Evolutionary conservation across 2,329 filamentous ascomycete genomes (phyloP).

Genomic region (Ophiostoma sp.): DNA sequence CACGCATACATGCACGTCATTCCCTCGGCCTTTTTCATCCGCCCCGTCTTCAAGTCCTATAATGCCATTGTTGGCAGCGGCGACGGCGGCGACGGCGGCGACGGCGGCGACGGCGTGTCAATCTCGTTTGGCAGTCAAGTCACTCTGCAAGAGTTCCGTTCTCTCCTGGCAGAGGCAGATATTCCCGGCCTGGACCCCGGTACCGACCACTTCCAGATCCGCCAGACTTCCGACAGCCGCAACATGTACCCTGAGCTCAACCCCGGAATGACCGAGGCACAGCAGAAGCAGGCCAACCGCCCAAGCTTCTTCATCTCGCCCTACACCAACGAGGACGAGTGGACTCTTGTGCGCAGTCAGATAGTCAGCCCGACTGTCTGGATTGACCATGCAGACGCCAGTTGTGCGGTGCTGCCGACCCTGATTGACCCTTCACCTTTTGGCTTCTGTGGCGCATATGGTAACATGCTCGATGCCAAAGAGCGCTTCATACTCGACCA

Average conservation of each 20-base stretch:
- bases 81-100: not conserved
- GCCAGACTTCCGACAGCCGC: not conserved
- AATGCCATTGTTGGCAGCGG: not conserved
- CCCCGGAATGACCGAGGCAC: not conserved
- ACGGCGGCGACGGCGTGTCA: not conserved
- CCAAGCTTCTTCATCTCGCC: conserved; percentile 17
- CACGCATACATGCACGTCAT: not conserved
- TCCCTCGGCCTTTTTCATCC: conserved; percentile 12
- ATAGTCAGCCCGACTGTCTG: conserved; percentile 12
- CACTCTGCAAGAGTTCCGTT: not conserved
- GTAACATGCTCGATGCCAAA: not conserved
- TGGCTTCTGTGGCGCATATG: not conserved
- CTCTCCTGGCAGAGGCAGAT: not conserved
- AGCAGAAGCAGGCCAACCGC: conserved; percentile 4
- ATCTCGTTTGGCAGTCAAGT: not conserved
- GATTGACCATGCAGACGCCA: not conserved
- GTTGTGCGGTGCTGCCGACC: not conserved
- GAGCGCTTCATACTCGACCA: not conserved
- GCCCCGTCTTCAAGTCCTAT: conserved; percentile 1
- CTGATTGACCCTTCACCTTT: not conserved
- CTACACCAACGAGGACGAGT: conserved; percentile 12
- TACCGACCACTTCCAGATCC: conserved; percentile 13
- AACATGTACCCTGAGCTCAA: not conserved
- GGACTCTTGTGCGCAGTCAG: conserved; percentile 12
- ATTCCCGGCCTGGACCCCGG: not conserved